Evolutionary conservation across 345 rosid genomes (phyloP).

Genomic region (Anacardium occidentale): DNA sequence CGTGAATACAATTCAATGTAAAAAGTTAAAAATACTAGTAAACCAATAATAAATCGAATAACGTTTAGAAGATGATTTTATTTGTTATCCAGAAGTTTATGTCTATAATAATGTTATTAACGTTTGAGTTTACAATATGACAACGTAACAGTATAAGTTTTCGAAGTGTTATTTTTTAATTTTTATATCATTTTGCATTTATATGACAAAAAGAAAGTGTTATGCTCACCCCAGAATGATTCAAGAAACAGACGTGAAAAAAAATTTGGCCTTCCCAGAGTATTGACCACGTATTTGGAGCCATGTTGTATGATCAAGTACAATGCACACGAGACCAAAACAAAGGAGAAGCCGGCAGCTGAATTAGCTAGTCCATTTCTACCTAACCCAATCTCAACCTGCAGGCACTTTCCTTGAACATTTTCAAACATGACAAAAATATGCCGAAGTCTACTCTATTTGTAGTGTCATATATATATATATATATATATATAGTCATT

Average conservation of each 20-base stretch:
- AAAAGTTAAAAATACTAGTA: no score
- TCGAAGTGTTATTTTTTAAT: no score
- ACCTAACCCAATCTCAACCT: background rate
- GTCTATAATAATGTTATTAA: no score
- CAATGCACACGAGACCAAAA: background rate
- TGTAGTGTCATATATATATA: no score
- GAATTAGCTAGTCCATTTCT: background rate
- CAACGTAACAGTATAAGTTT: no score
- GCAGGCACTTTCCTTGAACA: background rate
- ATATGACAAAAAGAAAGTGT: no score
- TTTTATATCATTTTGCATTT: no score
- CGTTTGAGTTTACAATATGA: no score
- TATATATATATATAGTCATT: background rate
- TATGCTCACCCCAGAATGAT: background rate
- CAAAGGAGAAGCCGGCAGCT: constrained; percentile 16
- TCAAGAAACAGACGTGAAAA: background rate
- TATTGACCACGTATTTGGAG: background rate
- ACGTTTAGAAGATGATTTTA: no score
- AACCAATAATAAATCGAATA: no score
- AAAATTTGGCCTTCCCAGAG: background rate
- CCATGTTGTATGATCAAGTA: background rate
- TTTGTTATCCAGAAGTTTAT: no score
- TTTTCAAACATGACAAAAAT: background rate
- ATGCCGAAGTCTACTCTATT: background rate
- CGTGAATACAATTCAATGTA: no score